These are phyloP conservation scores for Periglandula ipomoeae DNA, from an alignment of 2,329 filamentous ascomycete genomes.

Conservation along the genomic window DNA sequence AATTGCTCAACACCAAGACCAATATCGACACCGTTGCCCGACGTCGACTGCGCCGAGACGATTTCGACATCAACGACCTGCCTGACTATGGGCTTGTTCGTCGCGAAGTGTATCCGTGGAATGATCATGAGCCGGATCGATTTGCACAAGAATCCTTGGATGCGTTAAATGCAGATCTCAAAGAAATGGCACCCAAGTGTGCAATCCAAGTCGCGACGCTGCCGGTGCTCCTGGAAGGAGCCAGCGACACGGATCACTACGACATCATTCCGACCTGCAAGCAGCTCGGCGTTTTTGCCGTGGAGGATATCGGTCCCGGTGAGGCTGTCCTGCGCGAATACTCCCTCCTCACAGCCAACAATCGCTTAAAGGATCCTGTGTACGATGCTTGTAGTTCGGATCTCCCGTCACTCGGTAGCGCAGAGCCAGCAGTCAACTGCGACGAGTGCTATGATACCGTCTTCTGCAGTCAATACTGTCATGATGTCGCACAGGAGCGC, in stretches of 20 bases:
- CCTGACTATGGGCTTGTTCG: constrained; percentile 64
- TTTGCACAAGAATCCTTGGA: constrained; percentile 59
- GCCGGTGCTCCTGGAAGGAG: constrained; percentile 56
- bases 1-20: constrained; percentile 43
- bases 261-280: constrained; percentile 50
- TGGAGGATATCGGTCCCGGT: constrained; percentile 65
- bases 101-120: constrained; percentile 63
- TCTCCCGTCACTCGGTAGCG: constrained; percentile 50
- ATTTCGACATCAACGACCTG: constrained; percentile 44
- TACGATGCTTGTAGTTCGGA: constrained; percentile 83
- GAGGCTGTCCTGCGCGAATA: constrained; percentile 73
- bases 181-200: constrained; percentile 66
- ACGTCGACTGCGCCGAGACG: constrained; percentile 35
- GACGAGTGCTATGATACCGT: constrained; percentile 56
- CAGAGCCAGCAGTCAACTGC: constrained; percentile 42
- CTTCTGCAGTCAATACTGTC: constrained; percentile 54
- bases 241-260: constrained; percentile 38
- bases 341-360: constrained; percentile 81
- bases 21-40: constrained; percentile 45
- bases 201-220: constrained; percentile 68
- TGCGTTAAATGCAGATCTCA: constrained; percentile 62
- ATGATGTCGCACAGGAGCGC: constrained; percentile 44
- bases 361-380: constrained; percentile 73
- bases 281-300: constrained; percentile 87
- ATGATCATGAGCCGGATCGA: constrained; percentile 58